Evolutionary conservation across 2,329 filamentous ascomycete species (phyloP), one percentile per base, ranked within the genome.

Genomic region (Lachnellula cervina): DNA sequence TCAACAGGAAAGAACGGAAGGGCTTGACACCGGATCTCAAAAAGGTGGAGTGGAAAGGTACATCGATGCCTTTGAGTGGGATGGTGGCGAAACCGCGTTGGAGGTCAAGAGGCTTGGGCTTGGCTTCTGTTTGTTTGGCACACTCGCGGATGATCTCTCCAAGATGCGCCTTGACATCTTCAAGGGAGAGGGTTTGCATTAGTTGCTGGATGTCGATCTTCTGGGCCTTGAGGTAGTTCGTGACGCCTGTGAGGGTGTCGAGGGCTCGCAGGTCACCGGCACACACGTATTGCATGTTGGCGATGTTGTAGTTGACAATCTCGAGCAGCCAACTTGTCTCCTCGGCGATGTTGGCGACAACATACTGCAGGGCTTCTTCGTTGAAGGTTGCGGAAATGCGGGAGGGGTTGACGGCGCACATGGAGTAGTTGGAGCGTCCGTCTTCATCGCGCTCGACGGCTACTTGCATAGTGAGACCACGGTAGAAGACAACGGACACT

Each of bases 41-140:
- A 81, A 99, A 99, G 17, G 94, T 99, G 66, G 89, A 94, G 81
- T 99, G 94, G 89, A 99, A 99, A 45, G 94, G 94, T 70, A 97
- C 95, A 68, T 99, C 94, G 66, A 99, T 99, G 61, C 95, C 95
- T 70, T 88, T 90, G 62, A 99, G 88, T 44, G 95, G 94, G 65
- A 99, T 97, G 23, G 93, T 97, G 44, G 94, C 94, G 69, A 96
- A 96, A 23, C 95, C 95, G 66, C 94, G 90, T 80, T 97, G 85
- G 55, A 99, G 84, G 62, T 94, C 87, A 56, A 99, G 77, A 25
- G 94, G 94, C 68, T 83, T 81, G 7, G 93, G 90, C 80, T 99
- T 99, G 70, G 85, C 82, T 66, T 91, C 82, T 5, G 94, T 97
- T 72, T 90, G 84, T 74, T 91, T 86, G 51, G 91, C 89, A 69